phyloP scores from a whole-genome alignment of 2,329 filamentous ascomycete species.

The Coniochaeta prunicola region DNA sequence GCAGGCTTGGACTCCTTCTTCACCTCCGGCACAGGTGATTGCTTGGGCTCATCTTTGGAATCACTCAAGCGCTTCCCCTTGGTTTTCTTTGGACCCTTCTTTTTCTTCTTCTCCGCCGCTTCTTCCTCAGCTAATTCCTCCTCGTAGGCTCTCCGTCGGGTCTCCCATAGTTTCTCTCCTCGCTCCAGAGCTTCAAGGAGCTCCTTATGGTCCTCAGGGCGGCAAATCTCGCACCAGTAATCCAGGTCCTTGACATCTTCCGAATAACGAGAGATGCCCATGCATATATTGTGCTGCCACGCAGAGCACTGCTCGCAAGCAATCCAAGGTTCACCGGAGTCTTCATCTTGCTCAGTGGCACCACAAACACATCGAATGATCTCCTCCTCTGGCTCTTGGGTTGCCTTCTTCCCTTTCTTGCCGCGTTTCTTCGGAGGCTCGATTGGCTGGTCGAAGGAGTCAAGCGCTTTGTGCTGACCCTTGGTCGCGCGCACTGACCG shows the following conservation, averaged over 20 bases:
- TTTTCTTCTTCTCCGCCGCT: slow-evolving; percentile 40
- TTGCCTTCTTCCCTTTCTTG: slow-evolving; percentile 48
- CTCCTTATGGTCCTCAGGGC: slow-evolving; percentile 73
- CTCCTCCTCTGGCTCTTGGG: slow-evolving; percentile 58
- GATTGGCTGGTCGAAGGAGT: slow-evolving; percentile 56
- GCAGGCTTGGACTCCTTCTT: slow-evolving; percentile 25
- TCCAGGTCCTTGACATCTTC: slow-evolving; percentile 67
- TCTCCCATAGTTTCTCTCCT: slow-evolving; percentile 85
- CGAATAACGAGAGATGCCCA: slow-evolving; percentile 73
- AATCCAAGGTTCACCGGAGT: slow-evolving; percentile 88
- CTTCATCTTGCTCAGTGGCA: slow-evolving; percentile 75
- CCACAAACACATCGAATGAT: slow-evolving; percentile 93
- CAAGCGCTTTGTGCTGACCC: slow-evolving; percentile 88
- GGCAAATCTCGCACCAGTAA: slow-evolving; percentile 90
- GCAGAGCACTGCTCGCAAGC: slow-evolving; percentile 86
- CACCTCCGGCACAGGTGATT: slow-evolving; percentile 15
- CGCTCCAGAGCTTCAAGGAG: slow-evolving; percentile 70
- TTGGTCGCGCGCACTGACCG: slow-evolving; percentile 95
- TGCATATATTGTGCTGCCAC: slow-evolving; percentile 97
- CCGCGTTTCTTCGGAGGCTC: slow-evolving; percentile 44
- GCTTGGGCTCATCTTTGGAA: slow-evolving; percentile 28
- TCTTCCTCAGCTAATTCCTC: slow-evolving; percentile 32
- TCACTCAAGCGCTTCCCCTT: slow-evolving; percentile 63
- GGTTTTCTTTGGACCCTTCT: slow-evolving; percentile 53
- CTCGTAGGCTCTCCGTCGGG: slow-evolving; percentile 54